Percentiles rank a stretch among this genome's conserved stretches.
These are phyloP conservation scores for Kwoniella sp. DNA, from an alignment of 768 basidiomycete species.

Conservation along the genomic window DNA sequence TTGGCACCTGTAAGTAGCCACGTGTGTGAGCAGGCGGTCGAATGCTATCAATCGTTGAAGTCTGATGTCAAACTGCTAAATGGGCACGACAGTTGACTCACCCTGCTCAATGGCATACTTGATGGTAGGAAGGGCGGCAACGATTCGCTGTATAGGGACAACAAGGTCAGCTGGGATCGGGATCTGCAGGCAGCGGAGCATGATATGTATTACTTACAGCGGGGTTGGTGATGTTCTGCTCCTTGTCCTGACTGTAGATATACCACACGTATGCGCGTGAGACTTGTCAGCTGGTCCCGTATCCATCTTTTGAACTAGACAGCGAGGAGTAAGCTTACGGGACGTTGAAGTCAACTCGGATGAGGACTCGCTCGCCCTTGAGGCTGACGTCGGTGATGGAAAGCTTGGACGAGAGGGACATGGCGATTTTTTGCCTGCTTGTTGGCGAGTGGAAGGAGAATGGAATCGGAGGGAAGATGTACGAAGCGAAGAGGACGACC, in stretches of 20 bases:
- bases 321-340: constrained; percentile 28
- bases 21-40: constrained; percentile 1
- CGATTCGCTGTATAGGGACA: constrained; percentile 74
- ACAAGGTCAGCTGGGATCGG: constrained; percentile 4
- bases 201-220: constrained; percentile 66
- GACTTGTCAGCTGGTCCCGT: neutral
- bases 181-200: neutral
- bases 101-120: constrained; percentile 88
- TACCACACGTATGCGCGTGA: neutral
- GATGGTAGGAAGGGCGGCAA: constrained; percentile 93
- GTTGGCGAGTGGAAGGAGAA: neutral
- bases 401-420: constrained; percentile 96
- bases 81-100: constrained; percentile 46
- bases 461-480: constrained; percentile 1
- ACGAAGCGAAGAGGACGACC: constrained; percentile 13
- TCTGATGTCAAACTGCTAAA: neutral
- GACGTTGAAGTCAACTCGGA: constrained; percentile 55
- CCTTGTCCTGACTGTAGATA: constrained; percentile 63
- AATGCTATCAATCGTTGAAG: neutral
- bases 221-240: constrained; percentile 91
- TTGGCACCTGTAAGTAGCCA: constrained; percentile 60
- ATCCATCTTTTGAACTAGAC: constrained; percentile 6
- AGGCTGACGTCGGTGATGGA: constrained; percentile 88
- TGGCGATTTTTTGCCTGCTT: constrained; percentile 52
- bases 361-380: constrained; percentile 62